A percentile compares a stretch with the other conserved stretches of the same genome.
Conservation (phyloP, 805 yeast species). For the Blastobotrys attinorum region DNA sequence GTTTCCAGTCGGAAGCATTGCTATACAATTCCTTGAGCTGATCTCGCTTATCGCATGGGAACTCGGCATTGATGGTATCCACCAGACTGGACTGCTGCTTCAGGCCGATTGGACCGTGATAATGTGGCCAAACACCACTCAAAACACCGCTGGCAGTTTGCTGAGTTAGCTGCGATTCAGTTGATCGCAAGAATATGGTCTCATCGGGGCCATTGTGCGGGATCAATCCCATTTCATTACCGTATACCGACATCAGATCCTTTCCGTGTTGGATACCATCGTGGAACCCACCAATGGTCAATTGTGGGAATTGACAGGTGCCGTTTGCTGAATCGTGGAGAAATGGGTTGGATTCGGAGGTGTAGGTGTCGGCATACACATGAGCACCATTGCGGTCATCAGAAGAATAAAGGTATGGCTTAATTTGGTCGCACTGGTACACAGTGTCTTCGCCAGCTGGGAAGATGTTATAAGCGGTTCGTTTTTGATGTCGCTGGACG, state of each 20-base stretch:
- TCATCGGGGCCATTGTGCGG: conserved; percentile 32
- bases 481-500: conserved; percentile 38
- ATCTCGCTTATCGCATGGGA: conserved; percentile 29
- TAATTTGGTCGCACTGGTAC: conserved; percentile 6
- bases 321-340: conserved; percentile 24
- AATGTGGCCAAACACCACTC: conserved; percentile 33
- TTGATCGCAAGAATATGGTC: conserved; percentile 30
- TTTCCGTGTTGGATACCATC: conserved; percentile 35
- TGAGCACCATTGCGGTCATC: conserved; percentile 18
- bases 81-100: conserved; percentile 25
- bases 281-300: conserved; percentile 34
- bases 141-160: conserved; percentile 34
- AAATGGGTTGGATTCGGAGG: conserved; percentile 27
- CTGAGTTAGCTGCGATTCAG: conserved; percentile 35
- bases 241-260: conserved; percentile 23
- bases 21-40: neutral
- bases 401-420: conserved; percentile 9
- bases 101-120: conserved; percentile 24
- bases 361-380: conserved; percentile 19
- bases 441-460: conserved; percentile 27
- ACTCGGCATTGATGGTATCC: conserved; percentile 34
- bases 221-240: conserved; percentile 24
- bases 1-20: neutral
- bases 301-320: conserved; percentile 35
- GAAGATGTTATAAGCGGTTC: conserved; percentile 36